These are phyloP conservation scores for Phytophthora melonis DNA, from an alignment of 352 stramenopile species.

Conservation along the genomic window DNA sequence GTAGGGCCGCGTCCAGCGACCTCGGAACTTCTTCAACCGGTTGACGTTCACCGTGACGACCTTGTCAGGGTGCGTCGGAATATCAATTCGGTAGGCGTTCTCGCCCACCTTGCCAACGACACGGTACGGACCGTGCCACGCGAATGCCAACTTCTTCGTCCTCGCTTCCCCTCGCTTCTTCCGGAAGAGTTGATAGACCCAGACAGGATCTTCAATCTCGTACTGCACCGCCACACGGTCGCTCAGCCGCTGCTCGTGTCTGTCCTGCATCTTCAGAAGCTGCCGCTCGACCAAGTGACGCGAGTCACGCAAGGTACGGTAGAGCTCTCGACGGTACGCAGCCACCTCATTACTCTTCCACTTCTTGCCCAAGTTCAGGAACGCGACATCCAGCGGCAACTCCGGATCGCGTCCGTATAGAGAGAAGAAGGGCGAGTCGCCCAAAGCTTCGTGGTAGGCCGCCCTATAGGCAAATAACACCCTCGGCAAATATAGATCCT, in stretches of 20 bases:
- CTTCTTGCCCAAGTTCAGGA: neutral
- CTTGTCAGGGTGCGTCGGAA: constrained; percentile 9
- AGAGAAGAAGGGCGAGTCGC: constrained; percentile 19
- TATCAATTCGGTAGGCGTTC: constrained; percentile 5
- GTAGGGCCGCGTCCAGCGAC: neutral
- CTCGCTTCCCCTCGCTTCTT: too few relatives aligned
- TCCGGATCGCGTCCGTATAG: constrained; percentile 6
- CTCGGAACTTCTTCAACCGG: constrained; percentile 6
- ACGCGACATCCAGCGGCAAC: too few relatives aligned
- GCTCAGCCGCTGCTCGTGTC: neutral
- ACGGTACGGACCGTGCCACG: too few relatives aligned
- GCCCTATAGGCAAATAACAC: constrained; percentile 18
- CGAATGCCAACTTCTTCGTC: too few relatives aligned
- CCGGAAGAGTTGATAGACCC: too few relatives aligned
- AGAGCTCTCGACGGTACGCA: constrained; percentile 1
- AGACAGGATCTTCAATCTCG: neutral
- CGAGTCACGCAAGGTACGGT: neutral
- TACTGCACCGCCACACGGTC: neutral
- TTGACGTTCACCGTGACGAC: constrained; percentile 10
- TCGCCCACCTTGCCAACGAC: neutral
- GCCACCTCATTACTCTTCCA: constrained; percentile 20
- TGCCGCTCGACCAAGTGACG: constrained; percentile 5
- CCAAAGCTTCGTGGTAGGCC: constrained; percentile 8
- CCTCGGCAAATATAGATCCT: constrained; percentile 3
- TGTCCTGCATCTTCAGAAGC: neutral